These are phyloP conservation scores for Antrodiella citrinella DNA, from an alignment of 768 basidiomycete genomes.

Conservation along the genomic window DNA sequence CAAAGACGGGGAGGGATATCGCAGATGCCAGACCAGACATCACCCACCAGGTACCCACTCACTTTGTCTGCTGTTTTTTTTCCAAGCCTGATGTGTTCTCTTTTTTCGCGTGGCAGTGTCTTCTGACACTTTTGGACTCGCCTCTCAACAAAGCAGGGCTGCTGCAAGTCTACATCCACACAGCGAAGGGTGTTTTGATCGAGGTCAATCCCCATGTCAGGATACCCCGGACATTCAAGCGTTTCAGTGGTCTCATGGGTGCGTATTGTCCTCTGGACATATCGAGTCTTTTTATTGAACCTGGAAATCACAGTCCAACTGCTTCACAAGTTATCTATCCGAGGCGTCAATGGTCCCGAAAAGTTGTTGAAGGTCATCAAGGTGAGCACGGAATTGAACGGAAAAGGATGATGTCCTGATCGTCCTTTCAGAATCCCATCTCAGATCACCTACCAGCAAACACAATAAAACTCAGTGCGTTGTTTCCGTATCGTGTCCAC, in stretches of 20 bases:
- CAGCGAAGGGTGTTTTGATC: slow-evolving; percentile 90
- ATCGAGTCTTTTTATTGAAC: not conserved
- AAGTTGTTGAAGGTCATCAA: slow-evolving; percentile 97
- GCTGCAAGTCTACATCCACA: slow-evolving; percentile 97
- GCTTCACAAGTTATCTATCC: slow-evolving; percentile 89
- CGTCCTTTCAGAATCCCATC: slow-evolving; percentile 69
- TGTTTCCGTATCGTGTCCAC: not conserved
- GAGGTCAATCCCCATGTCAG: slow-evolving; percentile 98
- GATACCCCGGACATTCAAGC: slow-evolving; percentile 97
- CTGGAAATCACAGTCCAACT: slow-evolving; percentile 67
- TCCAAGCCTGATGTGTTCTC: not conserved
- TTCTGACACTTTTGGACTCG: slow-evolving; percentile 92
- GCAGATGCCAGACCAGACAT: slow-evolving; percentile 99
- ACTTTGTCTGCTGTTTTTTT: no score
- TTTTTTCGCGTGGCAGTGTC: slow-evolving; percentile 50
- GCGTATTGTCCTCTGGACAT: not conserved
- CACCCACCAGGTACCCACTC: slow-evolving; percentile 75
- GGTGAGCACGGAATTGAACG: slow-evolving; percentile 31
- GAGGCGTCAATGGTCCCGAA: slow-evolving; percentile 94
- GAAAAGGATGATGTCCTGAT: not conserved
- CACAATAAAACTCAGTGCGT: slow-evolving; percentile 91
- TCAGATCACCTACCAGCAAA: slow-evolving; percentile 91
- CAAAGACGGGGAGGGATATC: slow-evolving; percentile 95
- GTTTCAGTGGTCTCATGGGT: slow-evolving; percentile 99
- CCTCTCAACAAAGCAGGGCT: slow-evolving; percentile 96